A percentile compares a stretch with the other conserved stretches of the same genome.
phyloP scores from a whole-genome alignment of 1,284 basidiomycete genomes.

The Phenoliferia sp. region DNA sequence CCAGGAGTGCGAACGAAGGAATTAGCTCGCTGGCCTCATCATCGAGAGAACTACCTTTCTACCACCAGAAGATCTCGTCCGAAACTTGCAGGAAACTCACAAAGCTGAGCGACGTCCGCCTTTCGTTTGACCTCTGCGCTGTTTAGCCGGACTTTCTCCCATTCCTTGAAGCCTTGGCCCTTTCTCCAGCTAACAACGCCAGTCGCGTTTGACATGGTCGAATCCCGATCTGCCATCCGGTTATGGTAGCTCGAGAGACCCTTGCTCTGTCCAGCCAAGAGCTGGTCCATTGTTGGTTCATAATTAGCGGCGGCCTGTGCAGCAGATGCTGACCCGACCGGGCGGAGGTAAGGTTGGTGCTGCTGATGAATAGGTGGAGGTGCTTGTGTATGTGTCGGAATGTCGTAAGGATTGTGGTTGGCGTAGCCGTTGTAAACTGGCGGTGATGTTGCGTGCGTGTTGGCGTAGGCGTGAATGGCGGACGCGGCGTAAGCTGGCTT shows the following conservation, averaged over 20 bases:
- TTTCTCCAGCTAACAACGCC: conserved; percentile 39
- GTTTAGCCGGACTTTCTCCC: conserved; percentile 78
- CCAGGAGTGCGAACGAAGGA: neutral
- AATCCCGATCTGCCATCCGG: conserved; percentile 8
- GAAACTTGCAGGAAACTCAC: conserved; percentile 49
- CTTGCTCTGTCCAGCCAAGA: conserved; percentile 16
- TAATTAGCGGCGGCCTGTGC: conserved; percentile 1
- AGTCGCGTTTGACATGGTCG: conserved; percentile 25
- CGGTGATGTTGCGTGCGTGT: neutral
- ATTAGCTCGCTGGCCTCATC: neutral
- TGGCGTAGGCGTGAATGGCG: neutral
- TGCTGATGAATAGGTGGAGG: neutral
- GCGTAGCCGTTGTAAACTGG: neutral
- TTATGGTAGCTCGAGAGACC: conserved; percentile 3
- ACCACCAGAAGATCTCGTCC: neutral
- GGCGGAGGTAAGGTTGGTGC: neutral
- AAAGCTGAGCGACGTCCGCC: conserved; percentile 90
- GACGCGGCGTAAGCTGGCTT: too few species aligned
- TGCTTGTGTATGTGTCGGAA: neutral
- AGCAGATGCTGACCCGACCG: neutral
- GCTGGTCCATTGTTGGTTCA: conserved; percentile 31
- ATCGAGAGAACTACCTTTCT: too few species aligned
- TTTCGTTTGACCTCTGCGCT: conserved; percentile 83
- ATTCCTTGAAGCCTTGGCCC: conserved; percentile 48
- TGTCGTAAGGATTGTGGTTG: neutral